Evolutionary conservation across 306 rosid species (phyloP).

Genomic region (Vigna mungo): DNA sequence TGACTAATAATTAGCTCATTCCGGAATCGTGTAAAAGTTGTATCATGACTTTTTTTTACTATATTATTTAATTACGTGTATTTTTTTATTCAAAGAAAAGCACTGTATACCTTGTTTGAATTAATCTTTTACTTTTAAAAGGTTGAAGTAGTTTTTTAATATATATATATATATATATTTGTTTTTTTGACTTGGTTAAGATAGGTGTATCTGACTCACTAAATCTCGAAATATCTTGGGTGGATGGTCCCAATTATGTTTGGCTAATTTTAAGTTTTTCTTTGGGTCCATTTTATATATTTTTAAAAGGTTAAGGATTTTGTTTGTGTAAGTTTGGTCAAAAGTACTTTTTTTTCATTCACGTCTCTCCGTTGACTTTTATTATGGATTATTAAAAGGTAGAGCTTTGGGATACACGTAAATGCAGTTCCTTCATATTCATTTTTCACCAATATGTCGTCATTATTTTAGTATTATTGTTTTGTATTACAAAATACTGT

Average conservation of each 20-base stretch:
- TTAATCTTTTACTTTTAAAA: neutral
- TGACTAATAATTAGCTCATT: neutral
- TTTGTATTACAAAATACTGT: neutral
- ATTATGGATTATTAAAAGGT: too few species aligned
- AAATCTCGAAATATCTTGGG: neutral
- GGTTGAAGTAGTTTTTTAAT: too few species aligned
- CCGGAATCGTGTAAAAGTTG: slow-evolving; percentile 31
- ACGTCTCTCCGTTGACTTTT: slow-evolving; percentile 19
- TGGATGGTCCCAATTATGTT: neutral
- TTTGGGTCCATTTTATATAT: neutral
- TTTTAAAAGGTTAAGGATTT: neutral
- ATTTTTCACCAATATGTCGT: neutral
- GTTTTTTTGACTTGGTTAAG: neutral
- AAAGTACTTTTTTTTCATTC: neutral
- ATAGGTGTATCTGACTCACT: neutral
- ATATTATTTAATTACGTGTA: neutral
- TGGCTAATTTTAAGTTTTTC: neutral
- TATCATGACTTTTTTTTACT: slow-evolving; percentile 6
- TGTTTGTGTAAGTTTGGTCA: neutral
- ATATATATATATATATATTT: too few species aligned
- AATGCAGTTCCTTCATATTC: neutral
- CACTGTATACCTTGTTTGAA: neutral
- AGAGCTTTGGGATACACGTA: neutral
- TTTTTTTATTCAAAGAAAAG: slow-evolving; percentile 5
- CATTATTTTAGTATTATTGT: neutral